Base-by-base conservation (phyloP, 257 asterid species). In the Penstemon newberryi region DNA sequence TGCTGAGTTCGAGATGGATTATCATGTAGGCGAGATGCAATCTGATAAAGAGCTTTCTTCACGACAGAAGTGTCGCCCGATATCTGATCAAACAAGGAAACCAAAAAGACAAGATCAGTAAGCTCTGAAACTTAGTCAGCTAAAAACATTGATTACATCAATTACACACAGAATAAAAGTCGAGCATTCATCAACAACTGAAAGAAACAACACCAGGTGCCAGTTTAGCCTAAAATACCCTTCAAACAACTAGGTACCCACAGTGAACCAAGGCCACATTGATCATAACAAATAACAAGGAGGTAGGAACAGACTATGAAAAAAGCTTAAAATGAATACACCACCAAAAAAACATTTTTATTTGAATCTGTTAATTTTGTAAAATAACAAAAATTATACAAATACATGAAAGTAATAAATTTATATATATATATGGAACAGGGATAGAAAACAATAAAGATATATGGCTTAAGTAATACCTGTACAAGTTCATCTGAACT, bases 1-100 rank as follows among this genome's bases (percentile, higher is more conserved):
- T 93, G 97, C 81, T 90, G 99, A 67, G 96, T 81, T 56, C 96
- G 84, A 8, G 99, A 93, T 8, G 97, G 99, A 80, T 93, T 93
- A 56, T 85, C 96, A 77, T 85, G 96, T 58, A 90, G 88, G n/a
- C 89, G 87, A 52, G 95, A 73, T 19, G 97, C 89, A 63, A 87
- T 79, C 79, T 88, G 89, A 83, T 77, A 75, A 12, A 90, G 89
- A 75, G 99, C 97, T 72, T 85, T 90, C 83, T 79, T 89, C 57
- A 90, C 96, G 57, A 83, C 81, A 18, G 88, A 65, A 60, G 89
- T 82, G 65, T 90, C 95, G 46, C 99, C 96, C 8, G 91, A 83
- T 80, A 90, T 87, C 96, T 93, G 81, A 70, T 56, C 63, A 44
- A 76, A 70, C 64, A 59, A 76, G 54, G 18, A 67, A 57, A 65